Conservation (phyloP, 495 filamentous ascomycete species). For the Aspergillus avenaceus region DNA sequence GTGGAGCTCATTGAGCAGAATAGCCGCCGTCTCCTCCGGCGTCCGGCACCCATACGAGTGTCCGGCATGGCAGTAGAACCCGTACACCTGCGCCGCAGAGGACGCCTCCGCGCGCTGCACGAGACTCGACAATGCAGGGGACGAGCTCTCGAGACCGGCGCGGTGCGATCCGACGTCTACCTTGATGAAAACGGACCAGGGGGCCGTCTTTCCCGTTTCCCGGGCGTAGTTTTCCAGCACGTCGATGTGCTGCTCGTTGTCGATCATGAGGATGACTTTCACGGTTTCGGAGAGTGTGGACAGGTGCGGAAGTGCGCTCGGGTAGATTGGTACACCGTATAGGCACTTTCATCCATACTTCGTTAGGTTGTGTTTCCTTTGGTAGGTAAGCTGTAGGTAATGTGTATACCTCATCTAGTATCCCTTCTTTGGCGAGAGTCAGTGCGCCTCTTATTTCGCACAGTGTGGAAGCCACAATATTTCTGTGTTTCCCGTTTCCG, state of each 20-base stretch:
- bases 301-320: conserved; percentile 27
- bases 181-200: conserved; percentile 30
- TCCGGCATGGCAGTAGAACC: conserved; percentile 25
- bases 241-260: conserved; percentile 30
- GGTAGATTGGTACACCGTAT: conserved; percentile 30
- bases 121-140: conserved; percentile 8
- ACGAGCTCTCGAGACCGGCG: conserved; percentile 17
- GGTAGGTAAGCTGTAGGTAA: neutral
- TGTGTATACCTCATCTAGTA: conserved; percentile 27
- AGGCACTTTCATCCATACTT: conserved; percentile 16
- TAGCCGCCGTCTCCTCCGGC: conserved; percentile 5
- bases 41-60: conserved; percentile 23
- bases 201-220: neutral
- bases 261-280: conserved; percentile 30
- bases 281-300: conserved; percentile 16
- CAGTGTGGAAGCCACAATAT: conserved; percentile 31
- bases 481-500: conserved; percentile 23
- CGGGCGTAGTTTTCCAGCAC: conserved; percentile 21
- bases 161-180: conserved; percentile 24
- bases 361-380: neutral
- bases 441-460: conserved; percentile 27
- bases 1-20: conserved; percentile 11
- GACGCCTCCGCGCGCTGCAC: conserved; percentile 17
- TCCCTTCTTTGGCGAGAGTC: conserved; percentile 26
- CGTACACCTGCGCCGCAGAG: conserved; percentile 15